Percentiles rank a stretch among this genome's conserved stretches.
Evolutionary conservation across 768 basidiomycete species (phyloP).

Genomic region (Rhodotorula paludigena): DNA sequence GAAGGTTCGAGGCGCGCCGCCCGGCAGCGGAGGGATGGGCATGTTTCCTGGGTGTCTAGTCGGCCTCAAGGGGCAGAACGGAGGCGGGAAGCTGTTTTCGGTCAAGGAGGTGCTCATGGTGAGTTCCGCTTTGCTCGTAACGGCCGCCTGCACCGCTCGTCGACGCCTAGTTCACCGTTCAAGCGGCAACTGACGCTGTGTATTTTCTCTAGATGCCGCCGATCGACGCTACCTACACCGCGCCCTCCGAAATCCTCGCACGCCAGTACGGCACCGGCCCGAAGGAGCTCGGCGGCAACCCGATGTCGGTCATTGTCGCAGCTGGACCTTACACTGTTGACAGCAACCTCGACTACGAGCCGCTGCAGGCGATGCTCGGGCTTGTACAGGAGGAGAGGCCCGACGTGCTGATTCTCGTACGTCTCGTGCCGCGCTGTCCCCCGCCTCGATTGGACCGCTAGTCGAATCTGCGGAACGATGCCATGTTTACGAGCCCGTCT

Average conservation of each 20-base stretch:
- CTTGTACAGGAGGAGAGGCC: slow-evolving; percentile 64
- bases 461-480: neutral
- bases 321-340: slow-evolving; percentile 84
- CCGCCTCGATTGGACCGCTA: neutral
- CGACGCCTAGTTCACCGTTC: too few relatives aligned
- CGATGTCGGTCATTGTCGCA: slow-evolving; percentile 66
- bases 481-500: neutral
- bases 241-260: slow-evolving; percentile 50
- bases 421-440: slow-evolving; percentile 41
- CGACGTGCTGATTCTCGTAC: slow-evolving; percentile 70
- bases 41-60: slow-evolving; percentile 86
- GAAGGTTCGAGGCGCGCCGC: slow-evolving; percentile 61
- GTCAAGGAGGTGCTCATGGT: slow-evolving; percentile 78
- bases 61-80: slow-evolving; percentile 80
- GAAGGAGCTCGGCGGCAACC: slow-evolving; percentile 51
- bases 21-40: slow-evolving; percentile 62
- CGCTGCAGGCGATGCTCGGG: slow-evolving; percentile 62
- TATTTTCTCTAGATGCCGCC: slow-evolving; percentile 58
- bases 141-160: too few relatives aligned
- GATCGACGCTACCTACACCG: slow-evolving; percentile 49
- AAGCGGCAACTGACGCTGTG: neutral
- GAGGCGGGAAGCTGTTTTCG: slow-evolving; percentile 79
- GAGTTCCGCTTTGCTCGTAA: too few relatives aligned
- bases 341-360: slow-evolving; percentile 66
- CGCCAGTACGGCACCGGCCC: slow-evolving; percentile 47